Evolutionary conservation across 805 yeast genomes (phyloP).

Genomic region (Yamadazyma tumulicola): DNA sequence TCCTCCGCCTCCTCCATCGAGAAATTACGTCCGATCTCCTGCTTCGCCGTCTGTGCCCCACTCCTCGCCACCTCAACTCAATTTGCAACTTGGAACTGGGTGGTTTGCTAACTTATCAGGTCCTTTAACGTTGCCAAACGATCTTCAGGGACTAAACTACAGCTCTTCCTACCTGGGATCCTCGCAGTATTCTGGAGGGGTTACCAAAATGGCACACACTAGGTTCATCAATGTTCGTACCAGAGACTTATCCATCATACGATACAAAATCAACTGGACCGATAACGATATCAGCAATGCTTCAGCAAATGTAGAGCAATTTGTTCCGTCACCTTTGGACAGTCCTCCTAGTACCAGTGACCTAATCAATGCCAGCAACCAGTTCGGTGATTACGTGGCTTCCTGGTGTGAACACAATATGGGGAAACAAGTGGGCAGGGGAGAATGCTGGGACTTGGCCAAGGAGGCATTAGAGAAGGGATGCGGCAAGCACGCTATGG

Average conservation of each 20-base stretch:
- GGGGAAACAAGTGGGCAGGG: conserved; percentile 49
- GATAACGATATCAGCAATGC: conserved; percentile 19
- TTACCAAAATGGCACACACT: conserved; percentile 7
- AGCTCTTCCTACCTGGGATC: conserved; percentile 17
- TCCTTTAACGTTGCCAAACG: conserved; percentile 30
- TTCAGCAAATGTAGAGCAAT: conserved; percentile 25
- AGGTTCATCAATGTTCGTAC: conserved; percentile 36
- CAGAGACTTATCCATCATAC: conserved; percentile 38
- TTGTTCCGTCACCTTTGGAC: conserved; percentile 42
- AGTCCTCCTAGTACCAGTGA: conserved; percentile 26
- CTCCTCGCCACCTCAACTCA: conserved; percentile 30
- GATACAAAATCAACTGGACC: conserved; percentile 40
- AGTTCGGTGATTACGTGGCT: conserved; percentile 52
- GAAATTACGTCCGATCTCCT: conserved; percentile 18
- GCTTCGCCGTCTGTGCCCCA: conserved; percentile 12
- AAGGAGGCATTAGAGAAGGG: conserved; percentile 50
- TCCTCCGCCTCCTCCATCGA: conserved; percentile 31
- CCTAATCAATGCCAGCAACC: conserved; percentile 29
- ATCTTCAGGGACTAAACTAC: conserved; percentile 35
- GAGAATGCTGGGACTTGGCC: conserved; percentile 64
- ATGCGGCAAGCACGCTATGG: conserved; percentile 57
- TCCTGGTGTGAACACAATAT: conserved; percentile 49
- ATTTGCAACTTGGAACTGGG: conserved; percentile 41
- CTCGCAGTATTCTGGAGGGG: conserved; percentile 8
- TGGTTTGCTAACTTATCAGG: conserved; percentile 43